Evolutionary conservation across 2,329 filamentous ascomycete genomes (phyloP).

Genomic region (Lachnellula willkommii): DNA sequence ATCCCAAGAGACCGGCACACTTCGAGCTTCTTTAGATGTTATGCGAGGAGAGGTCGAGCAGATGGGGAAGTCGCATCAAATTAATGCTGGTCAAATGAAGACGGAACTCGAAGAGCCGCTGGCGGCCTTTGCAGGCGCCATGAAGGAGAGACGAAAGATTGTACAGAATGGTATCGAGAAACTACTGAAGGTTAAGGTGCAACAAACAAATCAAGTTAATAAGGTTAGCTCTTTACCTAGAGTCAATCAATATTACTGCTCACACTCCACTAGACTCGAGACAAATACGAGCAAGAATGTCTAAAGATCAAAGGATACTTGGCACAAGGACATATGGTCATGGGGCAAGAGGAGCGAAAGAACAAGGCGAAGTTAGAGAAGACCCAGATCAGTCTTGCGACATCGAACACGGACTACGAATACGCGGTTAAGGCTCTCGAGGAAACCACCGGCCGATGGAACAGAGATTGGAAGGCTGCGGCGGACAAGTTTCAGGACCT

Average conservation of each 20-base stretch:
- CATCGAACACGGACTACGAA: conserved; percentile 90
- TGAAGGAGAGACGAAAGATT: conserved; percentile 96
- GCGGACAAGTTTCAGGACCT: conserved; percentile 99
- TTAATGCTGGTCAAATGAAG: conserved; percentile 90
- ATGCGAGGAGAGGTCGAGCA: conserved; percentile 84
- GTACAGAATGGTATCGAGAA: conserved; percentile 93
- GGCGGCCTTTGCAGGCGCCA: conserved; percentile 82
- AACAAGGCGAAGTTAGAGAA: conserved; percentile 99
- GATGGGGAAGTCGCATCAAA: conserved; percentile 90
- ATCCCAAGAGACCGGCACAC: conserved; percentile 76
- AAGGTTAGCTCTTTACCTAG: conserved; percentile 54
- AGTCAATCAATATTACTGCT: neutral
- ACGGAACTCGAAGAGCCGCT: conserved; percentile 91
- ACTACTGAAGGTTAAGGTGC: conserved; percentile 83
- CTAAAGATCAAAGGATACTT: conserved; percentile 98
- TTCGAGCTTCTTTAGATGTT: conserved; percentile 80
- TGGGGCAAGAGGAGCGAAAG: conserved; percentile 98
- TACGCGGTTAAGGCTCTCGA: conserved; percentile 86
- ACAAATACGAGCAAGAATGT: conserved; percentile 95
- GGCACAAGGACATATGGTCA: conserved; percentile 98
- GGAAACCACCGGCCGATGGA: conserved; percentile 93
- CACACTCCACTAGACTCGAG: conserved; percentile 58
- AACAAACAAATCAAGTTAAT: conserved; percentile 86
- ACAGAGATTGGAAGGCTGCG: conserved; percentile 95
- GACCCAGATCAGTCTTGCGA: conserved; percentile 90